Conservation (phyloP, 805 yeast genomes). For the Starmera amethionina region DNA sequence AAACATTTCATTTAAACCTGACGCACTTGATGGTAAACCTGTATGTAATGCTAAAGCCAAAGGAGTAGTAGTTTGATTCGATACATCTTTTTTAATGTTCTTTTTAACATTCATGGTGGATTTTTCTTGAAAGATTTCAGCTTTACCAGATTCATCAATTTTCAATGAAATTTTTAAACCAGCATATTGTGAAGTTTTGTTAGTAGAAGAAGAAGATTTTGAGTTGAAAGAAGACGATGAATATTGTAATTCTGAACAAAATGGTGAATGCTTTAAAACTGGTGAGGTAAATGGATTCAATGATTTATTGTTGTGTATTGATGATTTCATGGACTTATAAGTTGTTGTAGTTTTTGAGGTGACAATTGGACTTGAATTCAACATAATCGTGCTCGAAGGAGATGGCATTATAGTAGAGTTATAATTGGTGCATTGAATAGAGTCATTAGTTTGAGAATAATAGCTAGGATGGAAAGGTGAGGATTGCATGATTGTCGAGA, state of each 20-base stretch:
- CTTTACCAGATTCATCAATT: constrained; percentile 19
- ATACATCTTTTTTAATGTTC: not conserved
- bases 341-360: not conserved
- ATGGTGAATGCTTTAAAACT: constrained; percentile 3
- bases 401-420: constrained; percentile 8
- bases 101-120: constrained; percentile 1
- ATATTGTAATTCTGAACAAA: not conserved
- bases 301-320: constrained; percentile 6
- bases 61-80: not conserved
- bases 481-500: constrained; percentile 20
- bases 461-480: constrained; percentile 21
- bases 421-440: too few species aligned
- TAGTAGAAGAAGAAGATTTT: not conserved
- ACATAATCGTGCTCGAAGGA: constrained; percentile 11
- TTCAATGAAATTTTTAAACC: constrained; percentile 9
- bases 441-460: constrained; percentile 2
- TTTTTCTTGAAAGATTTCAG: constrained; percentile 9
- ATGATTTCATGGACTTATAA: not conserved
- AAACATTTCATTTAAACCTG: constrained; percentile 5
- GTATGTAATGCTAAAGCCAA: not conserved
- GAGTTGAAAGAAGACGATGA: not conserved
- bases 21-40: not conserved
- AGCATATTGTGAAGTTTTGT: not conserved
- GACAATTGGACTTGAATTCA: constrained; percentile 13
- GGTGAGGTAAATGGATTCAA: constrained; percentile 16